Evolutionary conservation across 75 land plant species (phyloP).

Genomic region (Azolla pinnata): DNA sequence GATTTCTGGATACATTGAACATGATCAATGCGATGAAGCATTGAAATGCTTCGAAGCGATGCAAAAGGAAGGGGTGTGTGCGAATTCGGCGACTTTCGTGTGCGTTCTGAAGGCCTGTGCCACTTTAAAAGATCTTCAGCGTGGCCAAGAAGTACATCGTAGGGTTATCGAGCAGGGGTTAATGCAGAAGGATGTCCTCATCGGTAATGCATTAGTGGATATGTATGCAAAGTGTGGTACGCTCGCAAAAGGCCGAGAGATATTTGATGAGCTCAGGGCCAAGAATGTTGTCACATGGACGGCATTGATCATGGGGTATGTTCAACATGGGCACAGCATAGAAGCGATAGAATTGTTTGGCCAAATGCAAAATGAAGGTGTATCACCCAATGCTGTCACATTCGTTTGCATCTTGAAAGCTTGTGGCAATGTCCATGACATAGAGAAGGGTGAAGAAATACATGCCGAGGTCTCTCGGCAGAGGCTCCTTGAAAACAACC

Average conservation of each 20-base stretch:
- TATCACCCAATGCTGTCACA: conserved; percentile 41
- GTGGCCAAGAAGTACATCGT: conserved; percentile 35
- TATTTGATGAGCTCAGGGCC: conserved; percentile 20
- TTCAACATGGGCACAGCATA: conserved; percentile 16
- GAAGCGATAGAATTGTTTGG: conserved; percentile 20
- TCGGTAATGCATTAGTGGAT: conserved; percentile 43
- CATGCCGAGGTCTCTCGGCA: conserved; percentile 34
- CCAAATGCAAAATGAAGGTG: conserved; percentile 30
- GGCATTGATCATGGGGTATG: conserved; percentile 26
- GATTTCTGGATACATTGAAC: no score
- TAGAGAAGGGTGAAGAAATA: conserved; percentile 37
- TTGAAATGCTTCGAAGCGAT: no score
- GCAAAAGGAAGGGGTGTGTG: no score
- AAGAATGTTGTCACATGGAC: conserved; percentile 35
- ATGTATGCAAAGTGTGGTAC: conserved; percentile 44
- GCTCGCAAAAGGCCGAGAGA: conserved; percentile 26
- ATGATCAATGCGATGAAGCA: no score
- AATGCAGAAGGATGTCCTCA: conserved; percentile 23
- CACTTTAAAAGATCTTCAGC: conserved; percentile 17
- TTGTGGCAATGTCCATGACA: conserved; percentile 34
- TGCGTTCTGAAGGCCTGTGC: conserved; percentile 32
- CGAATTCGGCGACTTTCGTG: no score
- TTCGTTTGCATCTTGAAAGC: conserved; percentile 47
- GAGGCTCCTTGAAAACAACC: conserved; percentile 9
- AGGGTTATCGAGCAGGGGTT: conserved; percentile 24